Conservation (phyloP, 257 asterid species). For the Jacaranda copaia region DNA sequence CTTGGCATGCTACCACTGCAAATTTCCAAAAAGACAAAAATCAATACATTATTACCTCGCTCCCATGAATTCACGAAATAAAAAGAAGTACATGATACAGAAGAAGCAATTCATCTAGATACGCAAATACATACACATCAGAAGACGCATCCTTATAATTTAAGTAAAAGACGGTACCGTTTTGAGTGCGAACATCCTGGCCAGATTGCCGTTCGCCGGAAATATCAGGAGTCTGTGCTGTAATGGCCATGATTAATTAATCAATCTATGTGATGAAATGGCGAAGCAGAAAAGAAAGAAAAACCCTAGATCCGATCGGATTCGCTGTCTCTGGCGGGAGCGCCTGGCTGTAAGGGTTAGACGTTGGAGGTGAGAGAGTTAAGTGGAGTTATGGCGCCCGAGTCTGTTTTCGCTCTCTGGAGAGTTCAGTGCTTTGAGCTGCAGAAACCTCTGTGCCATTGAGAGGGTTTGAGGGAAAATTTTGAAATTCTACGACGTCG, state of each 20-base stretch:
- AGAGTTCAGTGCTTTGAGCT: slow-evolving; percentile 37
- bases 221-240: slow-evolving; percentile 70
- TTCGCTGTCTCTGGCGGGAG: slow-evolving; percentile 2
- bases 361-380: slow-evolving; percentile 13
- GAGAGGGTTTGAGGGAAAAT: slow-evolving; percentile 38
- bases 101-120: slow-evolving; percentile 19
- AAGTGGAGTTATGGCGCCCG: slow-evolving; percentile 19
- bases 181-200: slow-evolving; percentile 93
- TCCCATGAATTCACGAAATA: neutral
- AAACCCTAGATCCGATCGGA: slow-evolving; percentile 53
- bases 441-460: slow-evolving; percentile 27
- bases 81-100: neutral
- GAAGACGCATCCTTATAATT: neutral
- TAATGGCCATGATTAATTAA: slow-evolving; percentile 51
- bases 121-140: neutral
- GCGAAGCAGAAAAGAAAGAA: slow-evolving; percentile 22
- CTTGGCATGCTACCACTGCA: slow-evolving; percentile 89
- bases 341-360: no score
- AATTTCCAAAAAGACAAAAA: slow-evolving; percentile 25
- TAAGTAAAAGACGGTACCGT: slow-evolving; percentile 49
- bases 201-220: slow-evolving; percentile 96
- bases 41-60: neutral
- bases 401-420: slow-evolving; percentile 23
- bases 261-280: neutral
- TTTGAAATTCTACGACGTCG: slow-evolving; percentile 38